Evolutionary conservation across 805 yeast species (phyloP), one percentile per base, ranked within the genome.

Genomic region (Pichia heedii): DNA sequence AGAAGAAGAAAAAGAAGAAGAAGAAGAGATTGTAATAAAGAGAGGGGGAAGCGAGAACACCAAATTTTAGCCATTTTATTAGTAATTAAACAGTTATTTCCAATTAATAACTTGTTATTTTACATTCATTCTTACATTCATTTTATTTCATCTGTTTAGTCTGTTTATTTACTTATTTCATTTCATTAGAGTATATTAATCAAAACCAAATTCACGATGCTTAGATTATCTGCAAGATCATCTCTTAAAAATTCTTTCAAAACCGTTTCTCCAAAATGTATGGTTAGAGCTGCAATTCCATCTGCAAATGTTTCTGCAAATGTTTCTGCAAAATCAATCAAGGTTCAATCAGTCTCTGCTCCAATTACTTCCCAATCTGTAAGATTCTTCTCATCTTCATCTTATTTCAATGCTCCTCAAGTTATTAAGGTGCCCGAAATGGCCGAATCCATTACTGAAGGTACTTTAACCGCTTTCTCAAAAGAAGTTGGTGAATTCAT

Each of bases 371-470:
- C n/a, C 21, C 10, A 12, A 15, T 30, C 35, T 8, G n/a, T 32
- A 4, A 36, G 47, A 33, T n/a, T 9, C 2, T 44, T 44, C 36
- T 40, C 47, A 11, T n/a, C 41, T 6, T n/a, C 44, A 6, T 22
- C 19, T n/a, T 13, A 19, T 19, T 21, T 33, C 15, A 24, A 29
- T 29, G 46, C 46, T 22, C 43, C 40, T 33, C 47, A 45, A 40
- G 58, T 63, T 39, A 95, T 90, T 42, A 85, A 88, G 65, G 97
- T 93, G 20, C 98, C 98, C 39, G 94, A 86, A 52, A 88, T 93
- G 97, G 97, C 98, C 36, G 98, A 93, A 69, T 89, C 97, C 40
- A 82, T 93, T 60, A 86, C 96, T 35, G 98, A 93, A 67, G 98
- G 98, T 62, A 86, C 97, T 40, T 74, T 93, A 53, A 71, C 85